Evolutionary conservation across 1,284 basidiomycete species (phyloP), one percentile per base, ranked within the genome.

Genomic region (Schizophyllum amplum): DNA sequence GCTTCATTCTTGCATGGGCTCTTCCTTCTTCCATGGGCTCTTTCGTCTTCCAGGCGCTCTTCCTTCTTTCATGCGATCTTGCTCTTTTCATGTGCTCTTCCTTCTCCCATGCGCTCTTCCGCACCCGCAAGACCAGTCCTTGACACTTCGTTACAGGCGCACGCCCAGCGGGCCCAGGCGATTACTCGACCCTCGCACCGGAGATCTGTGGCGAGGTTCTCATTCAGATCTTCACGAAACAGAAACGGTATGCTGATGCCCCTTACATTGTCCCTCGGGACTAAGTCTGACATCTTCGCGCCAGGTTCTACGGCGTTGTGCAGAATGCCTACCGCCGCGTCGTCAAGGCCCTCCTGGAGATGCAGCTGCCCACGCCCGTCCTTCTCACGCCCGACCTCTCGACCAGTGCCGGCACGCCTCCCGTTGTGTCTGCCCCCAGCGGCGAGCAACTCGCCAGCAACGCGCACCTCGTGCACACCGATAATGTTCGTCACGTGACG

Each of bases 161-260:
- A 51, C 60, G 63, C 51, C 68, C 68, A 17, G 82, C 83, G 0
- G 72, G 73, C 23, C 68, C 66, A 1, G 85, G 83, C 24, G 84
- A 84, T 27, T 79, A 86, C 53, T 86, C 86, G 0, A 76, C 75
- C 24, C 68, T 87, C 17, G 78, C 83, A 70, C 89, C 89, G 0
- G 60, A 67, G 0, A 69, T 66, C 15, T 89, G 87, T 59, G 84
- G 78, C 0, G 89, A 92, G 66, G 72, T 83, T 15, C 73, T 81
- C 51, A 67, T 89, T 25, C 74, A 84, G 6, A 71, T 91, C 4
- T 91, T 81, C 65, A 86, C 87, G 20, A 82, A 83, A 63, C 79
- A 87, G n/a, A 63, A 67, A 0, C 65, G 65, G 78, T 79, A 62
- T 9, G 33, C 11, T 42, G 33, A 42, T 3, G 33, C 13, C 7